A percentile compares a stretch with the other conserved stretches of the same genome.
Evolutionary conservation across 768 basidiomycete species (phyloP).

Genomic region (Russula sp.): DNA sequence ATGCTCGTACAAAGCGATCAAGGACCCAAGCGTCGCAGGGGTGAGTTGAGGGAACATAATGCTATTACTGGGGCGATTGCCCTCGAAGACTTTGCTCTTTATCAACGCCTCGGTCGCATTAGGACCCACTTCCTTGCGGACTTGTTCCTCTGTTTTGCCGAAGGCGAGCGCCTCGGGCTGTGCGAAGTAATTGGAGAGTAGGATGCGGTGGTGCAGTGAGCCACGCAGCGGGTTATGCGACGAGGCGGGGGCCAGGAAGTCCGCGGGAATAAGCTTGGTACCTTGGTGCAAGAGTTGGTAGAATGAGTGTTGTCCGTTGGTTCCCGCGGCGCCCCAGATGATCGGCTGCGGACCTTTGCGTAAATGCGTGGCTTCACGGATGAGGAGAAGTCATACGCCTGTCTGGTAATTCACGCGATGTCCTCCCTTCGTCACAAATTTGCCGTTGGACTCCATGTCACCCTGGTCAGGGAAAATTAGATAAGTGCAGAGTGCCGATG

Average conservation of each 20-base stretch:
- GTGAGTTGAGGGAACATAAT: conserved; percentile 93
- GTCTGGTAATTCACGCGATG: conserved; percentile 94
- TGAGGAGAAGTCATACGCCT: conserved; percentile 56
- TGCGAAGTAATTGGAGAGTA: conserved; percentile 97
- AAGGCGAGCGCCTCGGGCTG: conserved; percentile 98
- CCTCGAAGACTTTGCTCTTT: conserved; percentile 98
- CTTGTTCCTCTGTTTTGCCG: conserved; percentile 92
- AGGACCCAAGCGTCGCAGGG: conserved; percentile 80
- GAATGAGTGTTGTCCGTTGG: conserved; percentile 99
- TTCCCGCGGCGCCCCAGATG: conserved; percentile 98
- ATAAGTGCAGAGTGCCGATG: not conserved
- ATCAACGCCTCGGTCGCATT: conserved; percentile 79
- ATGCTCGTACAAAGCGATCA: conserved; percentile 94
- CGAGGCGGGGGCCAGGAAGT: conserved; percentile 88
- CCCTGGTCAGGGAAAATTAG: conserved; percentile 46
- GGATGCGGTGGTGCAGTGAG: conserved; percentile 95
- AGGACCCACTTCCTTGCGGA: conserved; percentile 59
- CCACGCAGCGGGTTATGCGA: conserved; percentile 81
- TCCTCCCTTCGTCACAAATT: conserved; percentile 92
- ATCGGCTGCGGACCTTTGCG: conserved; percentile 61
- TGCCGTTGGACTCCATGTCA: conserved; percentile 99
- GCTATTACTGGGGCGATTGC: conserved; percentile 94
- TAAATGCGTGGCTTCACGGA: conserved; percentile 15
- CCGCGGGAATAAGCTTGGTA: conserved; percentile 86
- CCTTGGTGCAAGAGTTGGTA: conserved; percentile 97